A percentile compares a stretch with the other conserved stretches of the same genome.
These are phyloP conservation scores for Plectosphaerella cucumerina DNA, from an alignment of 2,329 filamentous ascomycete species.

Conservation along the genomic window DNA sequence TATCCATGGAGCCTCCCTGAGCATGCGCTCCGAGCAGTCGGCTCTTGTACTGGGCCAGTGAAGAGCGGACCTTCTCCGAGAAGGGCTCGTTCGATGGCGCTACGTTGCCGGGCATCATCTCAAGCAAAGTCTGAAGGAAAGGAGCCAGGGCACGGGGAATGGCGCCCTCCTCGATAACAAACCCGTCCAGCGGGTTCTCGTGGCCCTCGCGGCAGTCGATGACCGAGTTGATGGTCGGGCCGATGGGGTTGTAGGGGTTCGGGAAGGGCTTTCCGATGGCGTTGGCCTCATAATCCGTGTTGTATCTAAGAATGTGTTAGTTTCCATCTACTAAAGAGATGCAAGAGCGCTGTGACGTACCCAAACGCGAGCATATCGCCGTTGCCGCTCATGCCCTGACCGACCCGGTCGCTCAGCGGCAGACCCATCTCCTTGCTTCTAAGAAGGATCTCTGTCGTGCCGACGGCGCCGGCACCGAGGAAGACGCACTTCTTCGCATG, in stretches of 20 bases:
- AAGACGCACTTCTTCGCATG: constrained; percentile 62
- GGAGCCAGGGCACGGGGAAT: constrained; percentile 53
- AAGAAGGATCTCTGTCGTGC: constrained; percentile 62
- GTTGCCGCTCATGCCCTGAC: constrained; percentile 60
- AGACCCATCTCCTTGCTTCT: constrained; percentile 56
- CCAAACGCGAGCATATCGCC: constrained; percentile 63
- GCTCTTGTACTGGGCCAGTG: constrained; percentile 45
- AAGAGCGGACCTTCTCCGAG: constrained; percentile 36
- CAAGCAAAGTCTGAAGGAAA: constrained; percentile 53
- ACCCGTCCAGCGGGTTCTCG: constrained; percentile 54
- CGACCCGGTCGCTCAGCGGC: constrained; percentile 51
- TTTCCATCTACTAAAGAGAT: background rate
- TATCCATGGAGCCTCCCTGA: constrained; percentile 50
- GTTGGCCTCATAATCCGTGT: constrained; percentile 53
- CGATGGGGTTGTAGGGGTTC: constrained; percentile 46
- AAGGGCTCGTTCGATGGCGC: constrained; percentile 31
- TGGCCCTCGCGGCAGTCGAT: constrained; percentile 54
- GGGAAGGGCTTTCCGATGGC: constrained; percentile 48
- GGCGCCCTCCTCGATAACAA: constrained; percentile 60
- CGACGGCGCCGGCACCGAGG: constrained; percentile 60
- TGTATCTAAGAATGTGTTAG: constrained; percentile 41
- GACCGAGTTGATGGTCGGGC: constrained; percentile 59
- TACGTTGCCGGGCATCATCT: constrained; percentile 45
- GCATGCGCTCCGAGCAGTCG: constrained; percentile 56
- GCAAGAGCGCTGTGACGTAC: constrained; percentile 22